Base-by-base conservation (phyloP, 305 asterid species). In the Fraxinus paxiana region DNA sequence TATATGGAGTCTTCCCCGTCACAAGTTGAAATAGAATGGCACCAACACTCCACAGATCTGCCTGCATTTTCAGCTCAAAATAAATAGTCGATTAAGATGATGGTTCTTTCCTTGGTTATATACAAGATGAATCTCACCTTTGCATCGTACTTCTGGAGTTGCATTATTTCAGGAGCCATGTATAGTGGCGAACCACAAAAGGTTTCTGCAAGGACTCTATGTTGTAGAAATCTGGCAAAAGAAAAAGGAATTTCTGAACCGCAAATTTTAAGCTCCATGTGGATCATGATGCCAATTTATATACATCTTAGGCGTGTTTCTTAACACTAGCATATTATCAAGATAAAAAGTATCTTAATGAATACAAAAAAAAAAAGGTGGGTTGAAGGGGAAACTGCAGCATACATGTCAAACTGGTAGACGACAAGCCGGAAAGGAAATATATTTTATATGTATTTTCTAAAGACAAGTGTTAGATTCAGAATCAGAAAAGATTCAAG, bases 81-180 rank as follows among this genome's bases (percentile, higher is more conserved):
- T 90, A 79, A 90, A 79, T 69, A 75, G 43, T 78, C 70, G 35
- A 82, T 70, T 80, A 63, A 75, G 71, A 38, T 59, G 28, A 56
- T 76, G 79, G 48, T 79, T 33, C 30, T 86, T 77, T 41, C 77
- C 71, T 37, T 54, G 73, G 73, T 74, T 65, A 65, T 31, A 56
- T 69, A 59, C 78, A 35, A 73, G 78, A 46, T 77, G 33, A 76
- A 86, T 78, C 82, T 88, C 90, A 96, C 99, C 97, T 96, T 96
- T 48, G 99, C 97, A 79, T 96, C 99, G 81, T 96, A 94, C 87
- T 94, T 94, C 85, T 91, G 94, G 77, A 80, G 89, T 88, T 88
- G 98, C 99, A 96, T 94, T 84, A 96, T 92, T 87, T 96, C 99
- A 59, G 99, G 99, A 88, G 99, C 99, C 99, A 96, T 96, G 91